Evolutionary conservation across 1,139 yeast genomes (phyloP), one percentile per base, ranked within the genome.

Genomic region (Candida frijolesensis): DNA sequence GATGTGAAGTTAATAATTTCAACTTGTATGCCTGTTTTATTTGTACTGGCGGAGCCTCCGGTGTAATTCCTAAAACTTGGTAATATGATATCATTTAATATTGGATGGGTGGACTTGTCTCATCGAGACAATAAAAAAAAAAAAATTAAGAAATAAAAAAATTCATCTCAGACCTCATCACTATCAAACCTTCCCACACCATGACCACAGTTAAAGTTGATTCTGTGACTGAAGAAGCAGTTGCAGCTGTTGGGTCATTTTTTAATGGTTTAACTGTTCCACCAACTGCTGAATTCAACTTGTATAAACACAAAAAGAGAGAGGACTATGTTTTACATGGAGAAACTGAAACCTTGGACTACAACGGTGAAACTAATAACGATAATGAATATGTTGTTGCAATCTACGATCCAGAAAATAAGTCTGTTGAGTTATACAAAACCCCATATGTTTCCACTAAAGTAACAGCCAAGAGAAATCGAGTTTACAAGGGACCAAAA

Each of bases 181-280:
- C 43, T 15, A n/a, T 10, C 39, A 15, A n/a, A n/a, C 22, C 33
- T 18, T 16, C 12, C 15, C 16, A 30, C 44, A 45, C 19, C 43
- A 47, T 40, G 46, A 51, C 51, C 10, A 34, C 48, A 12, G 42
- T 52, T 30, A 50, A 52, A 29, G 48, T 50, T 11, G 38, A 44
- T 19, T 49, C 64, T 27, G 62, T 52, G 14, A 48, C 46, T n/a
- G 52, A 53, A 19, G 71, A 71, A 32, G 74, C 77, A 19, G 63
- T 70, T 14, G 68, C 77, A 9, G 74, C 71, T 25, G 75, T 80
- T 19, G 83, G 83, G 6, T 74, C 83, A 9, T 87, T 89, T 60
- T 87, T 90, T 74, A 88, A 88, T 60, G 96, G 96, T 3, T 74
- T 88, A 47, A 70, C 77, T 18, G 80, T 86, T 11, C 86, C 95